Percentiles rank a stretch among this genome's conserved stretches.
Evolutionary conservation across 2,329 filamentous ascomycete species (phyloP).

Genomic region (Drechslera avenae): DNA sequence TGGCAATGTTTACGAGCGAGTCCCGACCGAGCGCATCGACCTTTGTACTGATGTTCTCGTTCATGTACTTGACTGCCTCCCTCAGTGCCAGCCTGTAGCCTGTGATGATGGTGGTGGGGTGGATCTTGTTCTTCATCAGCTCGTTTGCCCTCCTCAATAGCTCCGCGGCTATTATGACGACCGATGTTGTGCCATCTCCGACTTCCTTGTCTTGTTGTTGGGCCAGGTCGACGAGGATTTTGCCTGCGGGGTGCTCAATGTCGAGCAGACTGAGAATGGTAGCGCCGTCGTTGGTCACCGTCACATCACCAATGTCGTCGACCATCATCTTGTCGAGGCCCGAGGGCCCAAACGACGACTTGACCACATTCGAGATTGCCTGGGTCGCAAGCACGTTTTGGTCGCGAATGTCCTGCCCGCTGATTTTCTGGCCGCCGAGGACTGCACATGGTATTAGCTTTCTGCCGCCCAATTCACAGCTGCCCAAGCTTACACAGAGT

Average conservation of each 20-base stretch:
- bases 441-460: conserved; percentile 57
- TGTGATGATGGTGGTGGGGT: conserved; percentile 98
- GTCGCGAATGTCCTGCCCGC: conserved; percentile 92
- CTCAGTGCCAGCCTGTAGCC: conserved; percentile 94
- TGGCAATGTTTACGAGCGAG: conserved; percentile 91
- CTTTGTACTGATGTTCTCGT: conserved; percentile 95
- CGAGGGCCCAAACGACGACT: conserved; percentile 96
- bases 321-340: conserved; percentile 99
- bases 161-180: conserved; percentile 96
- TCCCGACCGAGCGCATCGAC: conserved; percentile 90
- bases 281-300: conserved; percentile 97
- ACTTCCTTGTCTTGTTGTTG: conserved; percentile 99
- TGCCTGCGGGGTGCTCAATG: conserved; percentile 96
- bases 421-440: conserved; percentile 96
- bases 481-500: conserved; percentile 72
- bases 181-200: conserved; percentile 96
- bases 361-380: conserved; percentile 97
- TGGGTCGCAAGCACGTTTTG: conserved; percentile 97
- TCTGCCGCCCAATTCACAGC: neutral
- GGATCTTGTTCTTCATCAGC: conserved; percentile 99
- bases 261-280: conserved; percentile 95
- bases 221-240: conserved; percentile 95
- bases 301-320: conserved; percentile 98
- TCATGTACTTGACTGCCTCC: conserved; percentile 98
- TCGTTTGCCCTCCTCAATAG: conserved; percentile 93